Evolutionary conservation across 2,329 filamentous ascomycete genomes (phyloP), one percentile per base, ranked within the genome.

Genomic region (Diaporthe velutina): DNA sequence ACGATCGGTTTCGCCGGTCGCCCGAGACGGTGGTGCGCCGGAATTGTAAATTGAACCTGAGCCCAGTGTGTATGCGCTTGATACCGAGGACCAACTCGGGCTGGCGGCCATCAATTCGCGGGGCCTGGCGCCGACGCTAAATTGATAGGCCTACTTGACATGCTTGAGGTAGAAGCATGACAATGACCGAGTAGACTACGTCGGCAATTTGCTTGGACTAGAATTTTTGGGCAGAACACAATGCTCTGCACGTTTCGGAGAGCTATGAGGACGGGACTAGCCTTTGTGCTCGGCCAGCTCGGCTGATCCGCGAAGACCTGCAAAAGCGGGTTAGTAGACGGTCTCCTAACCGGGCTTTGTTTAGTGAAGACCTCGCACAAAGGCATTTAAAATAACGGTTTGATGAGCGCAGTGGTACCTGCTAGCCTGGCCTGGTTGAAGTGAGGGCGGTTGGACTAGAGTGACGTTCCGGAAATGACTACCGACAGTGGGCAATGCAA

Each of bases 381-480:
- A 38, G 45, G 42, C 30, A 52, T 67, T 52, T 38, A 17, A 38
- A 19, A 67, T 35, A 35, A 33, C 38, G 10, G 30, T 67, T 50
- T 67, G 42, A 67, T 50, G 19, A 50, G 42, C 61, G 22, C 22
- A 22, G 40, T 30, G n/a, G 38, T 33, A 70, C n/a, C 35, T 30
- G 35, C 48, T 2, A 35, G 25, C 12, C 42, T 33, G 30, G 42
- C n/a, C 28, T 10, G 33, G 19, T 28, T 40, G 55, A 30, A 42
- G 15, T 40, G 30, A 33, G 0, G 45, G 61, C 61, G 40, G 30
- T 67, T 67, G 30, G 30, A 38, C 8, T 70, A 58, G 61, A 33
- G 42, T 38, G 50, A 45, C 48, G 4, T 5, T 64, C 50, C 30
- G 25, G 68, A 74, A 28, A 72, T 66, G 52, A 70, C 64, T 70